Evolutionary conservation across 768 basidiomycete genomes (phyloP), one percentile per base, ranked within the genome.

Genomic region (Pholiota conissans): DNA sequence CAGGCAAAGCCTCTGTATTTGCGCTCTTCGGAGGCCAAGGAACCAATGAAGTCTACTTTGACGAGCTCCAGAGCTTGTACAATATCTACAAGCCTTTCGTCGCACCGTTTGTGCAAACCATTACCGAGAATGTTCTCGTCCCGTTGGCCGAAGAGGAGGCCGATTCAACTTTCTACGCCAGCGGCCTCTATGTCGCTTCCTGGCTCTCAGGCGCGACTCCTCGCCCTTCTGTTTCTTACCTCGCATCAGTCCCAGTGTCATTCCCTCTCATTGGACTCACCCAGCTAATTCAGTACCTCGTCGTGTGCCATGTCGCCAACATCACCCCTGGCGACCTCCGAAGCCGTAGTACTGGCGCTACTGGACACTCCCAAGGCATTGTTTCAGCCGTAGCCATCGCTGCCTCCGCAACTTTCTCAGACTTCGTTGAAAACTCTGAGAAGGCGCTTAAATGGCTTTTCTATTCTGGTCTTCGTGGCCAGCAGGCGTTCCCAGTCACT

Each of bases 21-120:
- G 96, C 93, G 51, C 78, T 99, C 37, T 99, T 99, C 69, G 96
- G 96, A 51, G 97, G 97, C 13, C 97, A 99, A 74, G 97, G 97
- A 57, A 93, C 90, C 58, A 98, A 98, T 73, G 97, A 98, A 69
- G 91, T 96, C 58, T 99, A 98, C 77, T 94, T 98, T 71, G 92
- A 96, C 71, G 97, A 98, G 72, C 82, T 99, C 18, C 91, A 96
- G 76, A 76, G 80, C 49, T 86, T 98, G 51, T 95, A 91, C 74
- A 90, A 97, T 74, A 90, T 85, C 59, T 98, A 99, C 81, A 84
- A 79, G 61, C 89, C 95, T 10, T 96, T 93, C 68, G 86, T 98
- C 61, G 76, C 80, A 14, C 72, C 87, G 16, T 87, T 94, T 78
- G 73, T 97, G 61, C 67, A 77, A 27, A 77, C 78, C 35, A 73